Base-by-base conservation (phyloP, 345 rosid species). In the Erysimum cheiranthoides region DNA sequence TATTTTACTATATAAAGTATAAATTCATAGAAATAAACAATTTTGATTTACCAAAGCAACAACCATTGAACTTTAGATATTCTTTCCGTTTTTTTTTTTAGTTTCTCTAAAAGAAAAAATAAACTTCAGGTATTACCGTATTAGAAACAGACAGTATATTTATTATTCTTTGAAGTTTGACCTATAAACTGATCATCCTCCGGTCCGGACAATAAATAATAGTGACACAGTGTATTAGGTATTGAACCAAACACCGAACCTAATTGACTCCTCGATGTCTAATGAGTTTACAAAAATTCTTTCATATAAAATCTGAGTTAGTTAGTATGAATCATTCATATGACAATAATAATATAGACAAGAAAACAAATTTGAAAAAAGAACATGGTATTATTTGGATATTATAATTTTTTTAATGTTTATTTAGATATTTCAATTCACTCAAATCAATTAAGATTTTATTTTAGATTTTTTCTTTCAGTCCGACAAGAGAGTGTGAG, bases 401-500 rank as follows among this genome's bases (percentile, higher is more conserved):
- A 21, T 21, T 21, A 21, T 21, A 21, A 21, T 0, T 1, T 21
- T 21, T 21, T 21, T 21, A 21, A 21, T 21, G 25, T 21, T 21
- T 21, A 21, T 21, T 21, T 21, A 21, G 1, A 21, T 21, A 21
- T 21, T 21, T 21, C 25, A 21, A 21, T 21, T 21, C 25, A 21
- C 25, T 21, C 25, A 9, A 9, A 3, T 31, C 56, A 45, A 45
- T 32, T 14, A n/a, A 45, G 38, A 67, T 73, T 39, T 53, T 7
- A 13, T 54, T 43, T 42, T 32, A 66, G 25, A 31, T 64, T 53
- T 52, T 28, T 21, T 40, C 62, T 40, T 70, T 11, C 62, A 58
- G 68, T 78, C 76, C 77, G 68, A 71, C 73, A 71, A 71, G 68
- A 65, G 80, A 12, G 73, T 78, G 72, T 78, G 68, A 65, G 81